A percentile compares a stretch with the other conserved stretches of the same genome.
These are phyloP conservation scores for Candida silvatica DNA, from an alignment of 805 yeast genomes.

Conservation along the genomic window DNA sequence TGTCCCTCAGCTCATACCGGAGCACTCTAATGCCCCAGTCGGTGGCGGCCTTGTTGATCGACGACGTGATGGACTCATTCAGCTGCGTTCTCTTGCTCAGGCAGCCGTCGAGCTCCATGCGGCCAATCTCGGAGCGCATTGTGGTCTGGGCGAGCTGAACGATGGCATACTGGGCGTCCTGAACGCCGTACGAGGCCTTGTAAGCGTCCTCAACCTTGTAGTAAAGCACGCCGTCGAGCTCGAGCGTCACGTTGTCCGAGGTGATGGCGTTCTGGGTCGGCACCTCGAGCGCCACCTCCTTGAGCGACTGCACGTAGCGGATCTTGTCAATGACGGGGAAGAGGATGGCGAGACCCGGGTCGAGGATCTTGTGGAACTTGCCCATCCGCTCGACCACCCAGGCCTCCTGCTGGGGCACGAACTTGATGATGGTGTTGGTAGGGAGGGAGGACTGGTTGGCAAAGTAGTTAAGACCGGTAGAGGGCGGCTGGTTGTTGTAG, in stretches of 20 bases:
- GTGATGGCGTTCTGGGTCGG: slow-evolving; percentile 83
- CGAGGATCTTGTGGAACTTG: slow-evolving; percentile 56
- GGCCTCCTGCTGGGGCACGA: slow-evolving; percentile 87
- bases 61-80: slow-evolving; percentile 66
- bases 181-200: slow-evolving; percentile 83
- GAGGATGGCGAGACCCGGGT: slow-evolving; percentile 71
- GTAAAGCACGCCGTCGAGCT: slow-evolving; percentile 77
- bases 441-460: slow-evolving; percentile 38
- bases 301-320: slow-evolving; percentile 73
- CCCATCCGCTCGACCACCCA: slow-evolving; percentile 93
- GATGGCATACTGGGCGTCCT: slow-evolving; percentile 79
- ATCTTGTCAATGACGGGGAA: slow-evolving; percentile 69
- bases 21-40: slow-evolving; percentile 84
- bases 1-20: slow-evolving; percentile 81
- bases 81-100: slow-evolving; percentile 67
- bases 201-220: slow-evolving; percentile 73
- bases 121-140: slow-evolving; percentile 86
- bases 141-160: slow-evolving; percentile 85
- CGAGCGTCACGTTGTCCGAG: slow-evolving; percentile 76
- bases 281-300: slow-evolving; percentile 79
- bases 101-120: slow-evolving; percentile 70
- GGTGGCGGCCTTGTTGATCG: slow-evolving; percentile 74
- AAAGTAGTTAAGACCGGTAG: slow-evolving; percentile 17
- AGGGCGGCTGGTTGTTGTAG: too few species aligned
- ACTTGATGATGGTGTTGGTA: slow-evolving; percentile 64